These are phyloP conservation scores for Neonectria hederae DNA, from an alignment of 2,329 filamentous ascomycete genomes.

Conservation along the genomic window DNA sequence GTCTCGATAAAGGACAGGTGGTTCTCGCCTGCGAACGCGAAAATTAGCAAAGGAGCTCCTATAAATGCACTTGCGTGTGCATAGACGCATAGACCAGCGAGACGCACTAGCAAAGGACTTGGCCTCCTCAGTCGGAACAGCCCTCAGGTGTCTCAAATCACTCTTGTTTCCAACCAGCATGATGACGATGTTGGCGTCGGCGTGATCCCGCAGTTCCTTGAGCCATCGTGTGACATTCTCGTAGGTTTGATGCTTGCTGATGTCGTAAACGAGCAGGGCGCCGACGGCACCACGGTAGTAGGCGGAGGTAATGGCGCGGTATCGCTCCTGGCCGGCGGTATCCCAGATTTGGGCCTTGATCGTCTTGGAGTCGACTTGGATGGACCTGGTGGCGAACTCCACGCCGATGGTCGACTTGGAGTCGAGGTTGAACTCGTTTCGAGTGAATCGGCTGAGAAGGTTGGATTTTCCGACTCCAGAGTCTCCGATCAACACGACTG, in stretches of 20 bases:
- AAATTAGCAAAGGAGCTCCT: slow-evolving; percentile 26
- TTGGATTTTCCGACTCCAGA: slow-evolving; percentile 99
- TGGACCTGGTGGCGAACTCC: slow-evolving; percentile 97
- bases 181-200: slow-evolving; percentile 98
- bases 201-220: slow-evolving; percentile 97
- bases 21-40: slow-evolving; percentile 78
- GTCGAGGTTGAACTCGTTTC: slow-evolving; percentile 99
- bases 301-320: slow-evolving; percentile 97
- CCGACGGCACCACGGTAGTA: slow-evolving; percentile 99
- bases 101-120: slow-evolving; percentile 93
- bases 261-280: slow-evolving; percentile 97
- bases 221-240: slow-evolving; percentile 99
- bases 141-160: slow-evolving; percentile 97
- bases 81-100: slow-evolving; percentile 9
- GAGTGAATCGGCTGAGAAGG: slow-evolving; percentile 98
- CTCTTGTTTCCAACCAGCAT: slow-evolving; percentile 99
- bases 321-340: slow-evolving; percentile 97
- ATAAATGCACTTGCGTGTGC: slow-evolving; percentile 5
- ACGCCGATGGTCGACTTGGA: slow-evolving; percentile 99
- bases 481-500: slow-evolving; percentile 98
- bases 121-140: slow-evolving; percentile 96
- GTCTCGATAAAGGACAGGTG: slow-evolving; percentile 99
- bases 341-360: slow-evolving; percentile 99
- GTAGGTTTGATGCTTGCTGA: slow-evolving; percentile 99
- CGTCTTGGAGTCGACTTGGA: slow-evolving; percentile 98